A percentile compares a stretch with the other conserved stretches of the same genome.
phyloP scores from a whole-genome alignment of 805 yeast species.

The Saturnispora galanensis region DNA sequence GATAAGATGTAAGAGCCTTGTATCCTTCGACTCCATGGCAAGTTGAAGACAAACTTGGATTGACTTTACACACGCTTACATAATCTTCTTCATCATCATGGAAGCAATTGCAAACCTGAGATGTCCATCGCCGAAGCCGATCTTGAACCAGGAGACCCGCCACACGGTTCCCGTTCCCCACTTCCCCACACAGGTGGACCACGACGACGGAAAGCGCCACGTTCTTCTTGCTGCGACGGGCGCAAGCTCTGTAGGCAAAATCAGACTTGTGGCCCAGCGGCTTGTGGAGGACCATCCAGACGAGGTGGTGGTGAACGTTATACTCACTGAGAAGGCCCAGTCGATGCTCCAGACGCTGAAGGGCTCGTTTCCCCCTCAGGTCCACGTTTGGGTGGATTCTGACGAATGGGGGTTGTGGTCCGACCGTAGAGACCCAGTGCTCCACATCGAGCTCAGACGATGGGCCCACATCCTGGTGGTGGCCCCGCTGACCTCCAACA shows the following conservation, averaged over 20 bases:
- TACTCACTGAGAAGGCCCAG: conserved; percentile 45
- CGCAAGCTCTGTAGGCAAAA: conserved; percentile 41
- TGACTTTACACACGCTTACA: not conserved
- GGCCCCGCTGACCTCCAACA: conserved; percentile 50
- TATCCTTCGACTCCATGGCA: conserved; percentile 1
- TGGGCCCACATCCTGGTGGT: conserved; percentile 53
- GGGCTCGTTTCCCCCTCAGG: conserved; percentile 36
- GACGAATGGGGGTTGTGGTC: conserved; percentile 52
- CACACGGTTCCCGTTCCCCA: not conserved
- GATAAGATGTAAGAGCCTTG: conserved; percentile 71
- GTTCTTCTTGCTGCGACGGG: conserved; percentile 51
- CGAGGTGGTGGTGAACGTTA: conserved; percentile 42
- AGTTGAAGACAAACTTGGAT: not conserved
- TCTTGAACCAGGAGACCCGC: conserved; percentile 27
- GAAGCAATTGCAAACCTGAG: conserved; percentile 46
- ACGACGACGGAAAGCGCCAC: conserved; percentile 47
- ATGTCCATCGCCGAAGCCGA: conserved; percentile 67
- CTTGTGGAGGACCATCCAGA: conserved; percentile 44
- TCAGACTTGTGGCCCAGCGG: conserved; percentile 42
- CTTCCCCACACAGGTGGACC: conserved; percentile 23
- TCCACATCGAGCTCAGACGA: conserved; percentile 49
- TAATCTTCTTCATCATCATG: not conserved
- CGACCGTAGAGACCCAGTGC: conserved; percentile 46
- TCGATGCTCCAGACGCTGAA: conserved; percentile 34
- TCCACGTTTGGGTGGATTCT: conserved; percentile 46